Evolutionary conservation across 805 yeast genomes (phyloP), one percentile per base, ranked within the genome.

Genomic region (Ogataea allantospora): DNA sequence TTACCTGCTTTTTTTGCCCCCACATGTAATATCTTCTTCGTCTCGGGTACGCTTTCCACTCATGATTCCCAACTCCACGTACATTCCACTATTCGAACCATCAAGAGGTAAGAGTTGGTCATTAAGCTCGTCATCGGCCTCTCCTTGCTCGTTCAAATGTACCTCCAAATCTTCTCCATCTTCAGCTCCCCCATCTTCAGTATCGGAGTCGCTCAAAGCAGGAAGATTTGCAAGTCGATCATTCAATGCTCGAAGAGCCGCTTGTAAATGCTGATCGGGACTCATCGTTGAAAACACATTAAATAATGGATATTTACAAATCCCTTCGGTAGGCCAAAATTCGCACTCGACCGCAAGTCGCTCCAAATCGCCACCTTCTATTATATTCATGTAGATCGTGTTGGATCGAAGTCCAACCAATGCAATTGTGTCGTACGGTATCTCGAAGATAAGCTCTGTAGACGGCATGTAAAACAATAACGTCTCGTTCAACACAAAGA

Each of bases 1-100:
- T 44, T 8, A 22, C 19, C 34, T 22, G 16, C 49, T 49, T 54
- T 70, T 70, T 51, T 51, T 70, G 14, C 65, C 53, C 16, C 51
- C 70, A 1, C 73, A 37, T 77, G 23, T 21, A 21, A 78, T 46
- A 42, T 65, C 38, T 78, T 79, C 27, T 46, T 53, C 25, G 62
- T 65, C 40, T 41, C 68, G 40, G 61, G 70, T 10, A 49, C 60
- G 29, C 66, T 68, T 27, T 58, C 70, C 19, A 60, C 73, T 27
- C 75, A 46, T 38, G 3, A 34, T 44, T 7, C 55, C 59, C 16
- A 50, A 39, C 28, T 54, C 62, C 10, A 58, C 55, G 27, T 53
- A 50, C 57, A 57, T 58, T 22, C 56, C 54, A 27, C 57, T 51
- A 21, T 43, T 42, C 7, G 38, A 44, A n/a, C 38, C 44, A 15